Evolutionary conservation across 805 yeast species (phyloP), one percentile per base, ranked within the genome.

Genomic region (Starmerella vaccinii): DNA sequence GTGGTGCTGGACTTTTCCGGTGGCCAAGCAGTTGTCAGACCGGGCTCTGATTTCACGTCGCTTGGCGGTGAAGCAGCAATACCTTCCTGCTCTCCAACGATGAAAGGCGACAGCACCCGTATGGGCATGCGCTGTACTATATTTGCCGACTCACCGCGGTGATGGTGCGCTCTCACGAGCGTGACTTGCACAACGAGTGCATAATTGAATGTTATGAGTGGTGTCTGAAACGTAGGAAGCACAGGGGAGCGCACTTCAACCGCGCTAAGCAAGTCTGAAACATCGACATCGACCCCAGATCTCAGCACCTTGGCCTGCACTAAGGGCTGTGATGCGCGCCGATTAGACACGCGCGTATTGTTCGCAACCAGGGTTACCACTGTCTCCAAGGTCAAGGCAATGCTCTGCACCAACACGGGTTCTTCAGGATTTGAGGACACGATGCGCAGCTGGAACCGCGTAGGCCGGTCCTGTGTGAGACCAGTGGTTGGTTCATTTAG

Each of bases 221-320:
- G 48, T 3, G 51, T 46, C 30, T 33, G 33, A 32, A 52, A 49
- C 13, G 50, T 45, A 9, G 52, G 52, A 22, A 43, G 22, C 29
- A 46, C 38, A 3, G 37, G 12, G 23, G 15, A 23, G 12, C 38
- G 42, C 7, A 46, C 26, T 23, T 19, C 22, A 37, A 39, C 44
- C 21, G 38, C 18, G 10, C 30, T 3, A 16, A 49, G 12, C 9
- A 41, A 13, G 18, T 49, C 48, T 15, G 47, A 23, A 2, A 52
- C 41, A 19, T 52, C 51, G 15, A 49, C 34, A 7, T n/a, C 34
- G 16, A 19, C 21, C 13, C 49, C 55, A 12, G 46, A 22, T n/a
- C 46, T 21, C 26, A 47, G 37, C 21, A 47, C 41, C 35, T 37
- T 30, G 3, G 40, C 45, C 35, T 51, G 46, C 18, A 37, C 23